Evolutionary conservation across 371 early-diverging fungal species (phyloP).

Genomic region (Basidiobolus meristosporus): DNA sequence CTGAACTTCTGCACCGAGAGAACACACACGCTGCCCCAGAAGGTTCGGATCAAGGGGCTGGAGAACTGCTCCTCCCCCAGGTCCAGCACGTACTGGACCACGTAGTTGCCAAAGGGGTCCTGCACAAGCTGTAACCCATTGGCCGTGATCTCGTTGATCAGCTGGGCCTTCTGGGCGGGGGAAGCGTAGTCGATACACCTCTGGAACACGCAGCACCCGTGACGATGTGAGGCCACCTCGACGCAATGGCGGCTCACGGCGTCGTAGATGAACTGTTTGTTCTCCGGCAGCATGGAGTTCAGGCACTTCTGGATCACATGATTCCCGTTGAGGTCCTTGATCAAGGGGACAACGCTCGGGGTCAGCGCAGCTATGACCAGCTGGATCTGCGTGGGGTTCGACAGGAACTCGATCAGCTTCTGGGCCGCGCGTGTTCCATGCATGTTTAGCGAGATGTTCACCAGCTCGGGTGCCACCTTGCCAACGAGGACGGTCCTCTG

Average conservation of each 20-base stretch:
- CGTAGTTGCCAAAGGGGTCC: slow-evolving; percentile 96
- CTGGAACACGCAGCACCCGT: slow-evolving; percentile 96
- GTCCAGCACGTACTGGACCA: slow-evolving; percentile 91
- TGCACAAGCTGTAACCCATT: slow-evolving; percentile 5
- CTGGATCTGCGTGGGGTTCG: slow-evolving; percentile 40
- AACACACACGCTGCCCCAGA: slow-evolving; percentile 54
- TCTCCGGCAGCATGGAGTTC: slow-evolving; percentile 36
- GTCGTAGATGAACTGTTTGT: slow-evolving; percentile 74
- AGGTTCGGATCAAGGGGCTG: slow-evolving; percentile 45
- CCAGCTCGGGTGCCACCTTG: slow-evolving; percentile 47
- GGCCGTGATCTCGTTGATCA: slow-evolving; percentile 49
- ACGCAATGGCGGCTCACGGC: slow-evolving; percentile 71
- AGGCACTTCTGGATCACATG: slow-evolving; percentile 97
- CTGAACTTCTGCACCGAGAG: slow-evolving; percentile 82
- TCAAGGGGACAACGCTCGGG: slow-evolving; percentile 60
- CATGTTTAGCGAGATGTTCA: slow-evolving; percentile 73
- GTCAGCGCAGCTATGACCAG: slow-evolving; percentile 48
- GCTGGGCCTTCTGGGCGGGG: slow-evolving; percentile 43
- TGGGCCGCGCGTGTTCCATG: slow-evolving; percentile 96
- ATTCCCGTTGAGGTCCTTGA: slow-evolving; percentile 94
- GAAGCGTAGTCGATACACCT: slow-evolving; percentile 83
- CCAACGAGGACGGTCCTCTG: slow-evolving; percentile 55
- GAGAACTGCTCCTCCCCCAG: slow-evolving; percentile 42
- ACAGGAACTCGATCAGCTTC: slow-evolving; percentile 74
- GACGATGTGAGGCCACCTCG: slow-evolving; percentile 83